Percentiles rank a stretch among this genome's conserved stretches.
phyloP scores from a whole-genome alignment of 2,329 filamentous ascomycete species.

The Phaeosphaeriaceae sp. region DNA sequence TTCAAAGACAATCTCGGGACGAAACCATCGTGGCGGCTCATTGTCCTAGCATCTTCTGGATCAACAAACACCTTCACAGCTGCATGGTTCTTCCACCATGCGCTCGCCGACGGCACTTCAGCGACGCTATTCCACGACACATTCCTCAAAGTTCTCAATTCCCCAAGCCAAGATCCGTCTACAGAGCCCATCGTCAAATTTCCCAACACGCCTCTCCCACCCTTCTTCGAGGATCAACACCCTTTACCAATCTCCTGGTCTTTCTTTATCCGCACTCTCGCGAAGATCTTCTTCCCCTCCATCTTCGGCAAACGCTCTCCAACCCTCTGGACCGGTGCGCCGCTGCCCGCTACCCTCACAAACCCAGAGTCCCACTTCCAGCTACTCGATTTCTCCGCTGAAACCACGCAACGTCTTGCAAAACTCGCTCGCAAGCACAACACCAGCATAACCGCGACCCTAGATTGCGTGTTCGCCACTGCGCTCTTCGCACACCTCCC shows the following conservation, averaged over 20 bases:
- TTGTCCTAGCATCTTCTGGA: constrained; percentile 30
- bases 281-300: constrained; percentile 43
- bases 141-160: constrained; percentile 48
- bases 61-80: constrained; percentile 47
- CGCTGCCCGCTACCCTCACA: constrained; percentile 14
- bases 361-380: constrained; percentile 31
- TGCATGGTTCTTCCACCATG: constrained; percentile 58
- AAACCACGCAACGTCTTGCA: constrained; percentile 37
- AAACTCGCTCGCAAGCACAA: constrained; percentile 44
- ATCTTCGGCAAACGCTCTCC: constrained; percentile 19
- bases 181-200: constrained; percentile 17
- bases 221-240: constrained; percentile 52
- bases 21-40: constrained; percentile 55
- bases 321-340: constrained; percentile 33
- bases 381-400: constrained; percentile 41
- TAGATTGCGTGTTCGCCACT: constrained; percentile 50
- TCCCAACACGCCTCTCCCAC: constrained; percentile 39
- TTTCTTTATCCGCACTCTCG: constrained; percentile 44
- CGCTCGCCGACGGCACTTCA: constrained; percentile 55
- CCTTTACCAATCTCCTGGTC: constrained; percentile 47
- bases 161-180: neutral
- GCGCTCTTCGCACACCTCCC: constrained; percentile 44
- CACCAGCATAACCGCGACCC: constrained; percentile 51
- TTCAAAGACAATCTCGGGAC: constrained; percentile 40
- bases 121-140: constrained; percentile 55